phyloP scores from a whole-genome alignment of 768 basidiomycete genomes.

The Lactarius deliciosus region DNA sequence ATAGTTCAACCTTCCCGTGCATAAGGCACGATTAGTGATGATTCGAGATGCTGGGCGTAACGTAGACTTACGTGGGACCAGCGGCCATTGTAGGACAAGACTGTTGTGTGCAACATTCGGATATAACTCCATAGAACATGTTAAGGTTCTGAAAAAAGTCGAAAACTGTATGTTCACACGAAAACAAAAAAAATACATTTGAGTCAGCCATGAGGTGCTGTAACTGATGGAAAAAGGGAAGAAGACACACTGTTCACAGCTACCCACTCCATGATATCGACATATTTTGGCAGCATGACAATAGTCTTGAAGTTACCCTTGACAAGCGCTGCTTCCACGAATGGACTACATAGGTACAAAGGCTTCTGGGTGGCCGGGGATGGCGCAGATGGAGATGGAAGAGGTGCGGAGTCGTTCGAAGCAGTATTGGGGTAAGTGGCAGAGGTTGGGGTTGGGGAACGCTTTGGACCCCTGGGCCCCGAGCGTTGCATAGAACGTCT shows the following conservation, averaged over 20 bases:
- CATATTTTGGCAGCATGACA: conserved; percentile 92
- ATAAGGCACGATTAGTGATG: not conserved
- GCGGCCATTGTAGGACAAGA: conserved; percentile 92
- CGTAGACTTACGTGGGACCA: conserved; percentile 63
- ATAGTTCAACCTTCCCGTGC: conserved; percentile 71
- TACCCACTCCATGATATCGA: conserved; percentile 96
- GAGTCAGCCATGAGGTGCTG: not conserved
- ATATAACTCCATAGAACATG: conserved; percentile 92
- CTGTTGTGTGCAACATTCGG: conserved; percentile 89
- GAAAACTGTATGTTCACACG: conserved; percentile 57
- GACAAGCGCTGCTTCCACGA: conserved; percentile 92
- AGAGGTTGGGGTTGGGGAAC: conserved; percentile 74
- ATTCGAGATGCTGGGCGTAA: not conserved
- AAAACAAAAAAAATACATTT: conserved; percentile 15
- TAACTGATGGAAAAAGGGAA: conserved; percentile 35
- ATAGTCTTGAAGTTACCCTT: conserved; percentile 99
- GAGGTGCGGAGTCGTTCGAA: conserved; percentile 38
- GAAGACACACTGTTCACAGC: conserved; percentile 74
- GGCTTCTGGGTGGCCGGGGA: conserved; percentile 55
- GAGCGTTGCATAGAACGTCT: conserved; percentile 77
- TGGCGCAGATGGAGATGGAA: conserved; percentile 36
- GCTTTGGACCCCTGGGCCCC: conserved; percentile 61
- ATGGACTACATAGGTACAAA: conserved; percentile 89
- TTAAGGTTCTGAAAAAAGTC: conserved; percentile 98
- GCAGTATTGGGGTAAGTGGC: conserved; percentile 48